Evolutionary conservation across 805 yeast species (phyloP).

Genomic region (Candida chauliodis): DNA sequence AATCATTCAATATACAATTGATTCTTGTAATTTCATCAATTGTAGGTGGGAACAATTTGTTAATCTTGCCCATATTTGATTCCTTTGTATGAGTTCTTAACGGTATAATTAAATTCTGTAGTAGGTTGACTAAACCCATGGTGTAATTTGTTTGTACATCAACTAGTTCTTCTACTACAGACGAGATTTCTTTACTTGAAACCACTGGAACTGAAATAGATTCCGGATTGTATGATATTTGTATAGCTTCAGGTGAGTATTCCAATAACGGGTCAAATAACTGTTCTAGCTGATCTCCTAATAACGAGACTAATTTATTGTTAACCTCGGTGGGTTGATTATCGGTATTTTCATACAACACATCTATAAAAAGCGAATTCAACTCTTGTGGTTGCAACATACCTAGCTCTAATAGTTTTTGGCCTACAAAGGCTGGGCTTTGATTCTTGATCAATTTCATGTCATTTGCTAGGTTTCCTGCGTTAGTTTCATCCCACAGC

Average conservation of each 20-base stretch:
- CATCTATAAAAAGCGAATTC: constrained; percentile 62
- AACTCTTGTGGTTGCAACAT: constrained; percentile 48
- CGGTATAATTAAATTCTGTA: constrained; percentile 78
- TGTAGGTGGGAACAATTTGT: constrained; percentile 87
- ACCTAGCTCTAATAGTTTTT: constrained; percentile 53
- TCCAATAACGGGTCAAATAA: constrained; percentile 86
- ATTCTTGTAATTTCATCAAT: constrained; percentile 90
- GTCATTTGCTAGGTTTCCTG: constrained; percentile 66
- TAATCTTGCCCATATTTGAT: constrained; percentile 49
- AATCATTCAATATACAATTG: constrained; percentile 78
- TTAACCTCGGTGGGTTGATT: constrained; percentile 53
- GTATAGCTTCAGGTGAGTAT: constrained; percentile 88
- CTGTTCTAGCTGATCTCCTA: constrained; percentile 86
- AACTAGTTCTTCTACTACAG: constrained; percentile 64
- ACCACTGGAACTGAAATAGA: constrained; percentile 11
- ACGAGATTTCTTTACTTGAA: constrained; percentile 28
- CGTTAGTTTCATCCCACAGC: constrained; percentile 65
- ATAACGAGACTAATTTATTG: constrained; percentile 66
- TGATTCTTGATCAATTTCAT: constrained; percentile 46
- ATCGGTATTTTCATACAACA: constrained; percentile 56
- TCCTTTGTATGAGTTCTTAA: constrained; percentile 54
- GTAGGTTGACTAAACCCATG: constrained; percentile 63
- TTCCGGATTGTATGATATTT: constrained; percentile 66
- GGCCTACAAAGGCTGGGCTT: constrained; percentile 57
- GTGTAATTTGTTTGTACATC: constrained; percentile 74